Conservation (phyloP, 805 yeast species). For the Candida verbasci region DNA sequence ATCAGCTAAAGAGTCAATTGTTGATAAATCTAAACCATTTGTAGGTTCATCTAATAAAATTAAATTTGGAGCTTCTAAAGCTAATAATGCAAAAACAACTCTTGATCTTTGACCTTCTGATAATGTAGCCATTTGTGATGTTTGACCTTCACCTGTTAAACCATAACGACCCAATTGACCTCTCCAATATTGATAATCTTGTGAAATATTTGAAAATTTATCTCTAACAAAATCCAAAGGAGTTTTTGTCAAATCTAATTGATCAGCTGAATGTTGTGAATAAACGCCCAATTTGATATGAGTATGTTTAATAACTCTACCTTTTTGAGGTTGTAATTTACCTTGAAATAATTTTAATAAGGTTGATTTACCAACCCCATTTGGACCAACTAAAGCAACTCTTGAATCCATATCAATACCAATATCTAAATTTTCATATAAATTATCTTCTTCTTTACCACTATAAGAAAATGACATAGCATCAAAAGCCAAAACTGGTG, state of each 20-base stretch:
- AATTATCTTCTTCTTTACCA: conserved; percentile 75
- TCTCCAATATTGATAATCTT: conserved; percentile 99
- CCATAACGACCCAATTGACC: conserved; percentile 97
- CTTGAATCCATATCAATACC: conserved; percentile 99
- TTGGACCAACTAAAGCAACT: conserved; percentile 96
- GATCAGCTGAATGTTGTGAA: conserved; percentile 98
- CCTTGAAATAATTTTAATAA: conserved; percentile 96
- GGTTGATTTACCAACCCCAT: conserved; percentile 98
- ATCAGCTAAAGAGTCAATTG: conserved; percentile 95
- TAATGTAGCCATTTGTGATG: conserved; percentile 96
- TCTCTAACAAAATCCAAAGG: conserved; percentile 97
- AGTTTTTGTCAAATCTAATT: conserved; percentile 90
- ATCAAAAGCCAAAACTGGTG: conserved; percentile 96
- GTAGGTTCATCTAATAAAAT: conserved; percentile 98
- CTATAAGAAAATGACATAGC: conserved; percentile 91
- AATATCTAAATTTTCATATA: conserved; percentile 86
- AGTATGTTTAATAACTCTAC: conserved; percentile 95
- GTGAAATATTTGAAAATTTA: conserved; percentile 83
- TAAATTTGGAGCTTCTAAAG: conserved; percentile 93
- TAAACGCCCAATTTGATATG: conserved; percentile 98
- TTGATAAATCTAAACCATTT: conserved; percentile 97
- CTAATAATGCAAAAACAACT: conserved; percentile 94
- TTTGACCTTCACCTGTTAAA: conserved; percentile 97
- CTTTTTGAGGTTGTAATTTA: conserved; percentile 79
- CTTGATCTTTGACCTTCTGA: conserved; percentile 99